Conservation (phyloP, 305 asterid species). For the Nicotiana rustica region DNA sequence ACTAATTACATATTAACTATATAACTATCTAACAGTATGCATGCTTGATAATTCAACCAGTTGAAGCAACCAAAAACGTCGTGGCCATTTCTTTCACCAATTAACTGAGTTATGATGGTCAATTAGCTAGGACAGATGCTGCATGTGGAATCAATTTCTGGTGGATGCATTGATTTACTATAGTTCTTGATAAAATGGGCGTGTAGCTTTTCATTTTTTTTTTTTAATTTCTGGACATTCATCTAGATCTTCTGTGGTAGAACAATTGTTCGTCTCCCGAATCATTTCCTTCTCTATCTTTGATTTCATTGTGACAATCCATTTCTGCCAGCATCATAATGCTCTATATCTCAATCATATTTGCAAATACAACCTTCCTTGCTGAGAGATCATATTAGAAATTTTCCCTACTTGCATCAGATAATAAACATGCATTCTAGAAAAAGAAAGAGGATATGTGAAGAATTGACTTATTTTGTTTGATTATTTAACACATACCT, state of each 20-base stretch:
- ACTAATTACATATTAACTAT: no score
- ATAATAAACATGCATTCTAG: slow-evolving; percentile 24
- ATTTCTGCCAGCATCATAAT: slow-evolving; percentile 16
- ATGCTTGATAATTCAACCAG: neutral
- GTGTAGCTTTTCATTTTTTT: neutral
- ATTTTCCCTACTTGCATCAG: neutral
- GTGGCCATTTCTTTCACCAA: no score
- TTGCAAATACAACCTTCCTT: slow-evolving; percentile 8
- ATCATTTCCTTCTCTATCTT: slow-evolving; percentile 5
- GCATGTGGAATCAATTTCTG: neutral
- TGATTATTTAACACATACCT: slow-evolving; percentile 18
- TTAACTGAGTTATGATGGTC: neutral
- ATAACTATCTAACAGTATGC: neutral
- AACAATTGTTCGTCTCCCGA: neutral
- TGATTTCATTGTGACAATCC: neutral
- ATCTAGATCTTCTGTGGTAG: neutral
- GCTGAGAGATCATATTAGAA: slow-evolving; percentile 13
- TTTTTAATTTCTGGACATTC: neutral
- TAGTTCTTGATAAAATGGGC: neutral
- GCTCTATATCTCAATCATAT: neutral
- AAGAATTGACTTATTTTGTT: slow-evolving; percentile 2
- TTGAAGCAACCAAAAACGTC: neutral
- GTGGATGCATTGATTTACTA: neutral
- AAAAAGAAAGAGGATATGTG: neutral
- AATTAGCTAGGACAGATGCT: neutral